Evolutionary conservation across 2,329 filamentous ascomycete species (phyloP), one percentile per base, ranked within the genome.

Genomic region (Truncatella angustata): DNA sequence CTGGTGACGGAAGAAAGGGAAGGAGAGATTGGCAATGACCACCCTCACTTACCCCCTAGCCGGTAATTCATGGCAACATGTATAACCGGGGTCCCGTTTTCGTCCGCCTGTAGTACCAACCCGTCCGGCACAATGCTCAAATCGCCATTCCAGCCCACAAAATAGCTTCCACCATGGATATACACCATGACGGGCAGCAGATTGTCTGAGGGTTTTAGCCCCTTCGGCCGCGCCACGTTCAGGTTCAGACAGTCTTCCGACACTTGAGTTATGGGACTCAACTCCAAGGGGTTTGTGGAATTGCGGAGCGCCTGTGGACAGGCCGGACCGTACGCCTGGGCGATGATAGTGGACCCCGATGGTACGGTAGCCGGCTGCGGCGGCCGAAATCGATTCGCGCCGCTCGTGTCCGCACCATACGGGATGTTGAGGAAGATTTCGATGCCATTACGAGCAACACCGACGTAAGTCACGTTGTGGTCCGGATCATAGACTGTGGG

Each of bases 341-440:
- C 74, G 55, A 72, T 59, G 50, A 76, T 60, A 5, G 60, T 60
- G 23, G 61, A 63, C 5, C 71, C 71, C 3, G 62, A 56, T 3
- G 55, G 26, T 1, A 69, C 66, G 0, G 60, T 55, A 49, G 67
- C 68, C 1, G 67, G n/a, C n/a, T n/a, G n/a, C n/a, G n/a, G n/a
- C n/a, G n/a, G n/a, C n/a, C n/a, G n/a, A n/a, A n/a, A n/a, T n/a
- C n/a, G n/a, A n/a, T n/a, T n/a, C n/a, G n/a, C 56, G 9, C 73
- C 74, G 53, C 71, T 58, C 0, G 76, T 79, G 54, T 77, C 74
- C 47, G 74, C 58, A 4, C 71, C 76, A 44, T 75, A 79, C 1
- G 68, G 71, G 20, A 79, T 74, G n/a, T 69, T 70, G 4, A 76
- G 66, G 54, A 78, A 80, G 7, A 71, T 63, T 49, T 80, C 76